Evolutionary conservation across 495 filamentous ascomycete species (phyloP).

Genomic region (Neurospora tetraspora): DNA sequence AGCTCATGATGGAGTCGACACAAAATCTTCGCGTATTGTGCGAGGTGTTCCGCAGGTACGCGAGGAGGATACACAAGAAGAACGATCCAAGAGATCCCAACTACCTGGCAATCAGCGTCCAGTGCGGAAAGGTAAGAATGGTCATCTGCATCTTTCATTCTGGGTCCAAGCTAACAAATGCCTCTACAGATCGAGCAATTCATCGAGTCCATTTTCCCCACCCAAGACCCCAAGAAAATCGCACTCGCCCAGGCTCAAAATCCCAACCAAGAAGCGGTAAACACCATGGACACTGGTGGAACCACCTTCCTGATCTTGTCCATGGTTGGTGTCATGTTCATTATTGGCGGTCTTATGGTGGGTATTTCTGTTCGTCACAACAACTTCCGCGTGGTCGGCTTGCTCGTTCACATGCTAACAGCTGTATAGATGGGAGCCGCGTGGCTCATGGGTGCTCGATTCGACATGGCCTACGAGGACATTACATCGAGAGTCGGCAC

Average conservation of each 20-base stretch:
- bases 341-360: slow-evolving; percentile 38
- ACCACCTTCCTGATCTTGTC: slow-evolving; percentile 24
- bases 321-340: slow-evolving; percentile 22
- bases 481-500: slow-evolving; percentile 16
- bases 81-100: slow-evolving; percentile 91
- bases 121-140: slow-evolving; percentile 69
- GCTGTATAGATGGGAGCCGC: slow-evolving; percentile 50
- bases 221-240: slow-evolving; percentile 42
- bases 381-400: background rate
- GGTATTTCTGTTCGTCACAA: slow-evolving; percentile 8
- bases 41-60: slow-evolving; percentile 65
- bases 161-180: slow-evolving; percentile 1
- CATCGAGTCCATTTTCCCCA: slow-evolving; percentile 89
- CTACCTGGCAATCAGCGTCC: slow-evolving; percentile 83
- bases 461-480: slow-evolving; percentile 38
- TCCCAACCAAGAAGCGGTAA: slow-evolving; percentile 9
- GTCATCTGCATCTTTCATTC: background rate
- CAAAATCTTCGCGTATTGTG: slow-evolving; percentile 77
- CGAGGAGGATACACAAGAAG: slow-evolving; percentile 80
- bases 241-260: slow-evolving; percentile 18
- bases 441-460: slow-evolving; percentile 53
- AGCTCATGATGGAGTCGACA: slow-evolving; percentile 82
- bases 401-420: slow-evolving; percentile 4
- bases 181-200: slow-evolving; percentile 79
- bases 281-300: slow-evolving; percentile 24